These are phyloP conservation scores for Populus tomentosa DNA, from an alignment of 441 rosid species.

Conservation along the genomic window DNA sequence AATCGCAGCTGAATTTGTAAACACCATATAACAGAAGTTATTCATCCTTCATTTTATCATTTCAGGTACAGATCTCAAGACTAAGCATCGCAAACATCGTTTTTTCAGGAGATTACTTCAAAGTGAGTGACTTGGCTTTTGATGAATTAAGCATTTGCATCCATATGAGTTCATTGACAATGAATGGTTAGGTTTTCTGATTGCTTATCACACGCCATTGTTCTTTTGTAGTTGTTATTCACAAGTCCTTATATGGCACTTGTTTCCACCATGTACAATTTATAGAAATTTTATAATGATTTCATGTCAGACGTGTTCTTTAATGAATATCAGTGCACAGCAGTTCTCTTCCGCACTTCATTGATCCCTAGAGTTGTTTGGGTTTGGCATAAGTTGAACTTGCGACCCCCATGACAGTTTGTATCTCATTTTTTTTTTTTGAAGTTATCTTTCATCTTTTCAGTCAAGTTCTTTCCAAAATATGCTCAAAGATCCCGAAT, in stretches of 20 bases:
- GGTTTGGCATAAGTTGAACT: not conserved
- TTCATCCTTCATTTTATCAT: not conserved
- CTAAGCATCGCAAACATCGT: conserved; percentile 20
- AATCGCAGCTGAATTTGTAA: not conserved
- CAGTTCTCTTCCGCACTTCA: too few species aligned
- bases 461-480: too few species aligned
- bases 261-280: not conserved
- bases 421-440: too few species aligned
- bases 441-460: too few species aligned
- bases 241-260: not conserved
- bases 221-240: not conserved
- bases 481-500: too few species aligned
- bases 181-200: not conserved
- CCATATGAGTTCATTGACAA: not conserved
- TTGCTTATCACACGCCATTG: not conserved
- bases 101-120: conserved; percentile 26
- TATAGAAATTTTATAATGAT: not conserved
- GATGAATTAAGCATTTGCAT: not conserved
- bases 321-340: not conserved
- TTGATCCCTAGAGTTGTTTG: not conserved
- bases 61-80: conserved; percentile 30
- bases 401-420: not conserved
- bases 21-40: not conserved
- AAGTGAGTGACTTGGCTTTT: conserved; percentile 12
- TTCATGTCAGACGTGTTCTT: not conserved